Conservation (phyloP, 2,329 filamentous ascomycete species). For the Ascomycota sp. region DNA sequence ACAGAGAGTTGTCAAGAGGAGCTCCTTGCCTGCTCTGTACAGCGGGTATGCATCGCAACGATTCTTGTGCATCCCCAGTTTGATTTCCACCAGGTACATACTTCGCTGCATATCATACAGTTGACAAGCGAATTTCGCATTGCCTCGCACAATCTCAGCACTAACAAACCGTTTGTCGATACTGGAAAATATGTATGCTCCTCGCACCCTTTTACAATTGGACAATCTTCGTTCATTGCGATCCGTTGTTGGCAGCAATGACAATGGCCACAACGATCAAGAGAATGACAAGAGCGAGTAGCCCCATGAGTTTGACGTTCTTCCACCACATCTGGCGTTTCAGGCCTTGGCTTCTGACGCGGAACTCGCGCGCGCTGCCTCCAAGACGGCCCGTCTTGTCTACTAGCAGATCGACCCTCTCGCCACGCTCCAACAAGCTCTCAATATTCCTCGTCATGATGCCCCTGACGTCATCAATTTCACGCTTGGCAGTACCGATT, state of each 20-base stretch:
- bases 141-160: neutral
- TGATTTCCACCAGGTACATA: too few relatives aligned
- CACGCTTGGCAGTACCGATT: constrained; percentile 57
- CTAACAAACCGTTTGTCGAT: neutral
- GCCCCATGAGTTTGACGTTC: constrained; percentile 81
- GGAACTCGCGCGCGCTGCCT: constrained; percentile 71
- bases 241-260: constrained; percentile 25
- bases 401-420: constrained; percentile 79
- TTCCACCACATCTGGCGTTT: constrained; percentile 99
- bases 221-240: neutral
- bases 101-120: too few relatives aligned
- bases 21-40: neutral
- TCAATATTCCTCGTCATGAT: constrained; percentile 96
- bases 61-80: neutral
- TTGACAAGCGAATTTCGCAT: too few relatives aligned
- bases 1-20: neutral
- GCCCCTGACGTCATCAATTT: constrained; percentile 78
- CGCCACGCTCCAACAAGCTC: constrained; percentile 66
- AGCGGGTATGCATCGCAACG: neutral
- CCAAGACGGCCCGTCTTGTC: constrained; percentile 91
- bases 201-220: neutral
- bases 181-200: neutral
- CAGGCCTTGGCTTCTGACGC: constrained; percentile 64
- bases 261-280: constrained; percentile 33
- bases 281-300: constrained; percentile 46